Conservation (phyloP, 345 rosid genomes). For the Murraya koenigii region DNA sequence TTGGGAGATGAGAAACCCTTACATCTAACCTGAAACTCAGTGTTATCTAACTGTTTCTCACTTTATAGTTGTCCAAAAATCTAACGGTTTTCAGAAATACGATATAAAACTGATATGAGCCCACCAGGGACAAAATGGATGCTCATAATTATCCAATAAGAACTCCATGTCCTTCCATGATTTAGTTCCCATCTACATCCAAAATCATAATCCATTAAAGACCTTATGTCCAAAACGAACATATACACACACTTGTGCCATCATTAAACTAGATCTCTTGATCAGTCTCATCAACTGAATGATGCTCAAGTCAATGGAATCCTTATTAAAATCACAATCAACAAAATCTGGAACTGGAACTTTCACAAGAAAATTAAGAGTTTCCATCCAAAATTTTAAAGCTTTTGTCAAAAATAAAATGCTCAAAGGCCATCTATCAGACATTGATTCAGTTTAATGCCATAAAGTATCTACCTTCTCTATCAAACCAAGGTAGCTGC, state of each 20-base stretch:
- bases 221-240: background rate
- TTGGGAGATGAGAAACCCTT: background rate
- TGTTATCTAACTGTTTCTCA: background rate
- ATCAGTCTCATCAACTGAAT: background rate
- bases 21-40: background rate
- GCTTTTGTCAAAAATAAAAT: background rate
- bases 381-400: background rate
- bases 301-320: background rate
- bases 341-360: background rate
- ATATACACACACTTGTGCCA: background rate
- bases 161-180: background rate
- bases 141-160: background rate
- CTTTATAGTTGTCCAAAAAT: background rate
- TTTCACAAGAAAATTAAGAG: background rate
- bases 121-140: background rate
- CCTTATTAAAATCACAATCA: background rate
- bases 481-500: constrained; percentile 81
- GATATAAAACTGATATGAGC: background rate
- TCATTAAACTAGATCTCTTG: background rate
- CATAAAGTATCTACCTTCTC: constrained; percentile 58
- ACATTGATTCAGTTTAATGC: constrained; percentile 7
- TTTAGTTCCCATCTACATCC: background rate
- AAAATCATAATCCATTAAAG: background rate
- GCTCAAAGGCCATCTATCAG: background rate
- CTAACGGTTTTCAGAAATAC: background rate